Evolutionary conservation across 192 early-diverging fungal species (phyloP), one percentile per base, ranked within the genome.

Genomic region (Rhizoclosmatium globosum): DNA sequence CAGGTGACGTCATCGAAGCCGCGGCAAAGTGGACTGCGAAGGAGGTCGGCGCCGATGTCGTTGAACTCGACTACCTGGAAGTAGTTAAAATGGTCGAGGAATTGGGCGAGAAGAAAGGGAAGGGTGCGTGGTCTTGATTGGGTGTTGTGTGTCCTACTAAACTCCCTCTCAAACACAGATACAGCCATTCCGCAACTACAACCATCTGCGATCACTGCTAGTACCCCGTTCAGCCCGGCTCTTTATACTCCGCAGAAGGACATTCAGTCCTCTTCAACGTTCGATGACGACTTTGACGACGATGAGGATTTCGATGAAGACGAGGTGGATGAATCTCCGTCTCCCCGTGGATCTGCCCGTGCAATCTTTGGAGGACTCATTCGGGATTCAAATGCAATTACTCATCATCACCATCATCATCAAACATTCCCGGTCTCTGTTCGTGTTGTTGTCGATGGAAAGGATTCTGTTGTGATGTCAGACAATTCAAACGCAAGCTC

Each of bases 61-160:
- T 93, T 13, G 85, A 79, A 0, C 68, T 94, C 48, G 93, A 94
- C 71, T 80, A 86, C 9, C 86, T 90, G 57, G 87, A 89, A 53
- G 65, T 93, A 31, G 81, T 92, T 57, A 78, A 82, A 9, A 82
- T 89, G n/a, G 88, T 86, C 58, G 85, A 71, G 50, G 44, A 75
- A 19, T 4, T 67, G 31, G 44, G 44, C 43, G 41, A 60, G n/a
- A 31, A 39, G 45, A 60, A 72, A 47, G 82, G 2, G 70, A 53
- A 23, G 72, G 56, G 21, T 70, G 42, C 17, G 39, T 38, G 31
- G n/a, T 43, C 11, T 56, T 62, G 13, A 3, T 6, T 82, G 50
- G 13, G 44, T 31, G 47, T 43, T 47, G 9, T 58, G 31, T 38
- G 58, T 44, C 57, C 21, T 77, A 13, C 43, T 2, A n/a, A 21